Base-by-base conservation (phyloP, 371 early-diverging fungal species). In the Entomophthora muscae region DNA sequence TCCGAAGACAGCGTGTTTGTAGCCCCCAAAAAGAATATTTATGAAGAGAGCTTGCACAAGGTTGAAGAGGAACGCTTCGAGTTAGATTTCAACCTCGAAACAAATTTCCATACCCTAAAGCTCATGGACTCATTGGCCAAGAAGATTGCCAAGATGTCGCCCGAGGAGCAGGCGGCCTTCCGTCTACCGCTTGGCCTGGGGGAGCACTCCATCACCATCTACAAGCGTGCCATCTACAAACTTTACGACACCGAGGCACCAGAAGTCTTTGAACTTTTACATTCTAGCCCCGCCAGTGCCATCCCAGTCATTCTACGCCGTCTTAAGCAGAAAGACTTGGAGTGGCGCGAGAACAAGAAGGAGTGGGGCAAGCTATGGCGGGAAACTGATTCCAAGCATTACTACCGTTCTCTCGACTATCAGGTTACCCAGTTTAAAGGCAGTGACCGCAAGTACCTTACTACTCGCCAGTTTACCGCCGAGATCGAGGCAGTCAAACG, bases 11-110 rank as follows among this genome's bases (percentile, higher is more conserved):
- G 86, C 21, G 90, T 84, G 53, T 97, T 97, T 76, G 83, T 89
- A 53, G 85, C 91, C 56, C 89, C 90, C 71, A 89, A 91, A 66
- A 96, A 95, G 76, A 98, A 91, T 66, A 76, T 76, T 23, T 93
- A 83, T 67, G 99, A 99, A 72, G 99, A 99, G 69, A 86, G 87
- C 17, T 74, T 99, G 72, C 93, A 89, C 77, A 83, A 90, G 55
- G 86, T 90, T 73, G 99, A 98, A 74, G 99, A 99, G 72, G 99
- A 99, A 69, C 82, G 89, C 61, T 98, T 95, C 68, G 99, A 99
- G 67, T 90, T 95, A 75, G 99, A 99, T 70, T 74, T 98, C 66
- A 88, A 93, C 70, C 91, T 99, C 54, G 93, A 97, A 70, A 88
- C 98, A 53, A 91, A 95, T 58, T 69, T 91, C 64, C 85, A 86